Conservation (phyloP, 1,284 basidiomycete genomes). For the Mixia osmundae region DNA sequence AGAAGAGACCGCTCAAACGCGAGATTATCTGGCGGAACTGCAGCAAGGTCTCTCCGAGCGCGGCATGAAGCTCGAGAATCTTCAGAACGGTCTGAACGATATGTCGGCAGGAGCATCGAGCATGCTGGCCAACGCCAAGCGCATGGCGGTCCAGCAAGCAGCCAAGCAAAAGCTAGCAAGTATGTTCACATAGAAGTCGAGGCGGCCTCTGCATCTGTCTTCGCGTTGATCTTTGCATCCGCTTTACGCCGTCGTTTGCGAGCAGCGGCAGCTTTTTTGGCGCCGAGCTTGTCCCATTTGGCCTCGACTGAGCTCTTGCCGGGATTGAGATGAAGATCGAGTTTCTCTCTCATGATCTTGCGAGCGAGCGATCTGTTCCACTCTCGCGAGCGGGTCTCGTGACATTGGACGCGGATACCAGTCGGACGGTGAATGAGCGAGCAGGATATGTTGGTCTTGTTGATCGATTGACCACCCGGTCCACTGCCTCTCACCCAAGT, state of each 20-base stretch:
- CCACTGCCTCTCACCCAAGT: constrained; percentile 14
- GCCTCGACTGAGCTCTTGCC: constrained; percentile 20
- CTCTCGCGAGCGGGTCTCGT: constrained; percentile 25
- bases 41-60: too few species aligned
- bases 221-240: background rate
- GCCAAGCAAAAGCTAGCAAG: constrained; percentile 26
- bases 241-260: constrained; percentile 23
- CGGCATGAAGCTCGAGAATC: too few species aligned
- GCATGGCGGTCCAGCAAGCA: too few species aligned
- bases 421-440: constrained; percentile 25
- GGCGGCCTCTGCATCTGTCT: background rate
- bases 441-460: constrained; percentile 25
- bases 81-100: too few species aligned
- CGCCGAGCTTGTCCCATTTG: constrained; percentile 21
- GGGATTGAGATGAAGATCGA: constrained; percentile 14
- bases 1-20: too few species aligned
- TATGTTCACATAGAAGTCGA: constrained; percentile 39
- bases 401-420: constrained; percentile 24
- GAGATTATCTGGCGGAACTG: too few species aligned
- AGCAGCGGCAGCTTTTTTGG: constrained; percentile 21
- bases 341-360: constrained; percentile 20
- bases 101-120: too few species aligned
- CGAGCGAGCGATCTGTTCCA: constrained; percentile 24
- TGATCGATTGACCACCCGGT: constrained; percentile 26
- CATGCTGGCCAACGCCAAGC: too few species aligned